Conservation (phyloP, 805 yeast species). For the Kluyveromyces starmeri region DNA sequence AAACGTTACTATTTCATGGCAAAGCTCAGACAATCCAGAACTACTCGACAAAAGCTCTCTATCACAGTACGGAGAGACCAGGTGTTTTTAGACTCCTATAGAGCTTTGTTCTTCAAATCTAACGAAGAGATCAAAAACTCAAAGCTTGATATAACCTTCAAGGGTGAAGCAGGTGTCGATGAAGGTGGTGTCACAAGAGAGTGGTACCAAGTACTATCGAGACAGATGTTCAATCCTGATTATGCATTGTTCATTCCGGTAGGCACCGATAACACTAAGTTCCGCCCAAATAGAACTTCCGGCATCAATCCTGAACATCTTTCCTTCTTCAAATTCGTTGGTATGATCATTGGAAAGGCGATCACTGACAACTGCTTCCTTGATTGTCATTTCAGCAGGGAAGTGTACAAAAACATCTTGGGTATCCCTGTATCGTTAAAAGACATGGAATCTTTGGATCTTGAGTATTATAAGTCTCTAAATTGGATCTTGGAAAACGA, state of each 20-base stretch:
- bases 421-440: conserved; percentile 74
- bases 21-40: conserved; percentile 46
- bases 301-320: conserved; percentile 90
- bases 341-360: conserved; percentile 90
- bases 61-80: conserved; percentile 77
- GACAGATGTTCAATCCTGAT: conserved; percentile 95
- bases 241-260: conserved; percentile 89
- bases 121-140: conserved; percentile 64
- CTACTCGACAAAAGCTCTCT: conserved; percentile 40
- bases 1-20: conserved; percentile 79
- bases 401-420: conserved; percentile 81
- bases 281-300: conserved; percentile 90
- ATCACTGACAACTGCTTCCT: conserved; percentile 75
- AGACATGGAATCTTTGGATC: conserved; percentile 90
- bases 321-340: conserved; percentile 89
- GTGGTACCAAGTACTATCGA: conserved; percentile 89
- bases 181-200: conserved; percentile 98
- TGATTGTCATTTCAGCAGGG: conserved; percentile 92
- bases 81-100: conserved; percentile 84
- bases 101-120: conserved; percentile 70
- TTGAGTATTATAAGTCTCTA: conserved; percentile 84
- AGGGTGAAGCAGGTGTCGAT: conserved; percentile 93
- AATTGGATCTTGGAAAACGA: conserved; percentile 96
- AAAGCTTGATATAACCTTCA: conserved; percentile 71
- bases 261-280: conserved; percentile 84